Conservation (phyloP, 2,329 filamentous ascomycete genomes). For the Apiospora malaysiana region DNA sequence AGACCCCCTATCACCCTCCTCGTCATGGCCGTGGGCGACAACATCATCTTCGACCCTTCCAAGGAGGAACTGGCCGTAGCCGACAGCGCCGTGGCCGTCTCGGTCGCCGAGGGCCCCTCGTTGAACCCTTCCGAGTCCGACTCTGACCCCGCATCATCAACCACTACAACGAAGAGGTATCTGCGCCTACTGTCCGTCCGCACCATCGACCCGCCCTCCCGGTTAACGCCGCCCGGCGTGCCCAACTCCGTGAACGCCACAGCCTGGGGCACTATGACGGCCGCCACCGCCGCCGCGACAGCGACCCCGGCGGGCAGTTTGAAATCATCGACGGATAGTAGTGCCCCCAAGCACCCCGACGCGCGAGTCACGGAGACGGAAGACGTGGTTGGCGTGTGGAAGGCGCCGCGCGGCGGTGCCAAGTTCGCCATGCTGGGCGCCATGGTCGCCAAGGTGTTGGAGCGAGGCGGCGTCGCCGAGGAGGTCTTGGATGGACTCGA, state of each 20-base stretch:
- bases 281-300: background rate
- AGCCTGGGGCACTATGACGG: constrained; percentile 42
- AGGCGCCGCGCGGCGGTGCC: constrained; percentile 81
- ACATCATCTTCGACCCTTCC: constrained; percentile 92
- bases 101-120: constrained; percentile 60
- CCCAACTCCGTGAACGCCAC: constrained; percentile 67
- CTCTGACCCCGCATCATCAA: background rate
- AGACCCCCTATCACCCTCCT: constrained; percentile 89
- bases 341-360: constrained; percentile 45
- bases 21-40: constrained; percentile 83
- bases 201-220: constrained; percentile 76
- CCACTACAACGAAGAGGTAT: constrained; percentile 37
- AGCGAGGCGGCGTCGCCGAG: constrained; percentile 79
- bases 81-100: constrained; percentile 86
- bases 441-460: constrained; percentile 78
- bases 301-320: background rate
- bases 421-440: constrained; percentile 74
- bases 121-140: background rate
- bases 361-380: constrained; percentile 57
- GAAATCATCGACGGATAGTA: constrained; percentile 31
- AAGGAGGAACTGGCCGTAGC: constrained; percentile 93
- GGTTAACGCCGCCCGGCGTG: constrained; percentile 74
- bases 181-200: constrained; percentile 71
- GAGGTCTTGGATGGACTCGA: constrained; percentile 86
- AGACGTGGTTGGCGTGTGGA: constrained; percentile 79